Evolutionary conservation across 2,329 filamentous ascomycete species (phyloP).

Genomic region (Nectriaceae sp.): DNA sequence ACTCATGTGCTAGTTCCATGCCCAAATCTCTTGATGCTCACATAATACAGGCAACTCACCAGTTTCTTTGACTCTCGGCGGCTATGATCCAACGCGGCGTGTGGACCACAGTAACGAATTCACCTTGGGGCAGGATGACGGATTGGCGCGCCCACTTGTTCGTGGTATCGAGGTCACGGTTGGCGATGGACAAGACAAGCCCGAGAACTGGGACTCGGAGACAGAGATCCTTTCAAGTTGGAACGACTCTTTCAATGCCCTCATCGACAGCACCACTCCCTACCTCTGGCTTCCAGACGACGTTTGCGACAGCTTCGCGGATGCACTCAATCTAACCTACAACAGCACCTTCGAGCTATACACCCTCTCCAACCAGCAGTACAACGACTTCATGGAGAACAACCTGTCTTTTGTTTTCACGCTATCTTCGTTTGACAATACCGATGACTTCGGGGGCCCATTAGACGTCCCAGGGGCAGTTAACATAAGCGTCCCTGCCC

Average conservation of each 20-base stretch:
- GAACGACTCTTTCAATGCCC: constrained; percentile 49
- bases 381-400: constrained; percentile 44
- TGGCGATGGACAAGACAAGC: constrained; percentile 29
- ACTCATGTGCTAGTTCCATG: not conserved
- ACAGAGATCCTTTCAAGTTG: constrained; percentile 43
- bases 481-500: constrained; percentile 56
- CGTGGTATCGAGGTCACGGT: constrained; percentile 54
- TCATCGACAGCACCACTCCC: constrained; percentile 66
- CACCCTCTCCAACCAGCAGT: constrained; percentile 60
- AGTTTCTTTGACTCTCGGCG: constrained; percentile 67
- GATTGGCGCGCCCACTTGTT: constrained; percentile 60
- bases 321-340: constrained; percentile 64
- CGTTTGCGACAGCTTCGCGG: constrained; percentile 66
- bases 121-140: constrained; percentile 52
- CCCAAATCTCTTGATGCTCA: constrained; percentile 10
- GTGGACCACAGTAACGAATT: constrained; percentile 63
- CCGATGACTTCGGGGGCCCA: constrained; percentile 52
- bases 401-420: constrained; percentile 59
- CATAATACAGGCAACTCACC: constrained; percentile 38
- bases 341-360: constrained; percentile 67
- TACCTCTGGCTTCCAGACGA: constrained; percentile 63
- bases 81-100: constrained; percentile 67
- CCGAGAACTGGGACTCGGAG: constrained; percentile 41
- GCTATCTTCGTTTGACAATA: constrained; percentile 57
- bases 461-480: constrained; percentile 52